Base-by-base conservation (phyloP, 176 grass and related monocot genomes). In the Avena sativa region DNA sequence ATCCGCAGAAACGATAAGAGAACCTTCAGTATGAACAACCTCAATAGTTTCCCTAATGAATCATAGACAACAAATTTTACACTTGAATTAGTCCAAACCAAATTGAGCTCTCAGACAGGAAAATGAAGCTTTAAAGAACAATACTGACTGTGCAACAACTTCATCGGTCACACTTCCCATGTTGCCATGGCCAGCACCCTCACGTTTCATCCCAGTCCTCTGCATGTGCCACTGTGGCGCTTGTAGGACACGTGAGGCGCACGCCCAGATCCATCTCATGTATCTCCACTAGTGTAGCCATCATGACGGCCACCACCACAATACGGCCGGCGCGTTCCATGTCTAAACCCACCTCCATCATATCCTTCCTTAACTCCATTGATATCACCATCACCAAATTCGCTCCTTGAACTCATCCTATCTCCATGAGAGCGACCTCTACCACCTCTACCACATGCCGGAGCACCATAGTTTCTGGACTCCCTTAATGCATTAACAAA, bases 111-210 rank as follows among this genome's bases (percentile, higher is more conserved):
- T 20, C 25, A 40, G 63, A 76, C 38, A 86, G 6, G 10, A 17
- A 64, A 36, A 17, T 60, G 19, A 85, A 78, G 6, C 17, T 81
- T 72, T 14, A 3, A 16, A 81, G 9, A n/a, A 72, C 9, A 55
- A 64, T 64, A 77, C 56, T 95, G 83, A 95, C 88, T 93, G 89
- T 59, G 68, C 46, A 79, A 89, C 49, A 36, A 75, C 21, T 50
- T 93, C 95, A 83, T 95, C 93, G 62, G 89, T 84, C 32, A 51
- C 49, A 26, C 64, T 80, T 89, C 95, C 95, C 95, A 92, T 95
- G 76, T 95, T 95, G 26, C 90, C 91, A 80, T 91, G 87, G 20
- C 95, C 92, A 82, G 91, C 62, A 15, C 95, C 95, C 28, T 97
- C 92, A 26, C 91, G 89, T 59, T 97, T 97, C 91, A 93, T 88